Conservation (phyloP, 2,329 filamentous ascomycete genomes). For the Macrophomina tecta region DNA sequence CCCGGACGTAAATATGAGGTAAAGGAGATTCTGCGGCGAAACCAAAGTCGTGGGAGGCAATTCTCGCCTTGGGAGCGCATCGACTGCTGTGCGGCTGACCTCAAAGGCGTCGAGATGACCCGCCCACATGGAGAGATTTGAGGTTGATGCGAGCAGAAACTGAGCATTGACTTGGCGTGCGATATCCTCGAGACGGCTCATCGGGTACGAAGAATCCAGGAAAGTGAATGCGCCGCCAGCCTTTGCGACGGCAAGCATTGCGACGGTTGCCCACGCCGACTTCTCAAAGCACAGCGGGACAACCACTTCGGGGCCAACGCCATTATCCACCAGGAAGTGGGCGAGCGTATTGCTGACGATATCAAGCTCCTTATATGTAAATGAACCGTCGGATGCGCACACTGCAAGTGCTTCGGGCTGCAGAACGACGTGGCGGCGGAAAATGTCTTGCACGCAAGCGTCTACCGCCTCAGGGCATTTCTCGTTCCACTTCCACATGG, state of each 20-base stretch:
- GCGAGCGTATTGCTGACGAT: conserved; percentile 37
- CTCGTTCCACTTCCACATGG: conserved; percentile 9
- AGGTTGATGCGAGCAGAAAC: conserved; percentile 4
- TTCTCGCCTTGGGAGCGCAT: not conserved
- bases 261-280: conserved; percentile 72
- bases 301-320: conserved; percentile 40
- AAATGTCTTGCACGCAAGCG: conserved; percentile 16
- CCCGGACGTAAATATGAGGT: conserved; percentile 16
- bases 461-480: conserved; percentile 8
- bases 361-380: conserved; percentile 42
- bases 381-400: conserved; percentile 41
- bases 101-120: conserved; percentile 2
- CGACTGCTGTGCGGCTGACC: conserved; percentile 2
- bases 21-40: conserved; percentile 26
- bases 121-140: not conserved
- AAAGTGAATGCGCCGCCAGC: conserved; percentile 80
- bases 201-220: conserved; percentile 57
- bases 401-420: conserved; percentile 40
- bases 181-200: conserved; percentile 10
- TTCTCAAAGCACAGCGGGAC: conserved; percentile 78
- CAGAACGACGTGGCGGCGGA: conserved; percentile 8
- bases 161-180: conserved; percentile 6
- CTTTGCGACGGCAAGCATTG: conserved; percentile 77
- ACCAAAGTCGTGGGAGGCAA: conserved; percentile 19
- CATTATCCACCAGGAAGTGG: conserved; percentile 39